A percentile compares a stretch with the other conserved stretches of the same genome.
Evolutionary conservation across 2,329 filamentous ascomycete genomes (phyloP).

Genomic region (Cadophora sp.): DNA sequence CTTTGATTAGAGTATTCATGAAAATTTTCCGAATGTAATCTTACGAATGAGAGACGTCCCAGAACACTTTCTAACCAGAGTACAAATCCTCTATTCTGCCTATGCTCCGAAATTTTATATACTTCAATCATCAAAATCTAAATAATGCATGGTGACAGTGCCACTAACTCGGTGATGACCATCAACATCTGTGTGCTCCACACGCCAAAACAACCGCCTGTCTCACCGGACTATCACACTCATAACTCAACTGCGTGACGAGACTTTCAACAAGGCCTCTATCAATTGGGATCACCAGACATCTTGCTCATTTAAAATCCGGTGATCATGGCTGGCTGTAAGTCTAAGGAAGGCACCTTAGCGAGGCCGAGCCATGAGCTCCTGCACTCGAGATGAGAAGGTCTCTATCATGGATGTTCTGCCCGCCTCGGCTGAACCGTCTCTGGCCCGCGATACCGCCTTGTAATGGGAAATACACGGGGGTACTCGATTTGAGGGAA

Average conservation of each 20-base stretch:
- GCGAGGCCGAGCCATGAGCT: not conserved
- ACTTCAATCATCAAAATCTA: not conserved
- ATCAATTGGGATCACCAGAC: not conserved
- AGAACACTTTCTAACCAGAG: not conserved
- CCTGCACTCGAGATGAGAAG: not conserved
- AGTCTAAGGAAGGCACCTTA: not conserved
- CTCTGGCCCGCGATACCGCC: not conserved
- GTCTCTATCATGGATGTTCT: not conserved
- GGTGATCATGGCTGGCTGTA: not conserved
- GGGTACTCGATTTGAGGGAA: not conserved
- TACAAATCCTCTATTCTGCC: not conserved
- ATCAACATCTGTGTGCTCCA: not conserved
- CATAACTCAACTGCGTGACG: not conserved
- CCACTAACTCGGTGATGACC: not conserved
- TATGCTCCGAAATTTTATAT: not conserved
- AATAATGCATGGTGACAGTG: not conserved
- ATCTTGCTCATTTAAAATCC: not conserved
- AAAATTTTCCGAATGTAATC: not conserved
- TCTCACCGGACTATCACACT: not conserved
- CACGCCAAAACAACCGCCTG: not conserved
- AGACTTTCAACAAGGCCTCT: not conserved
- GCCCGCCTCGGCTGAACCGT: not conserved
- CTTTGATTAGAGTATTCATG: not conserved
- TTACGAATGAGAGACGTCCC: no score
- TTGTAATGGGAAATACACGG: not conserved